Base-by-base conservation (phyloP, 1,284 basidiomycete genomes). In the Microbotryum lychnidis-dioicae region DNA sequence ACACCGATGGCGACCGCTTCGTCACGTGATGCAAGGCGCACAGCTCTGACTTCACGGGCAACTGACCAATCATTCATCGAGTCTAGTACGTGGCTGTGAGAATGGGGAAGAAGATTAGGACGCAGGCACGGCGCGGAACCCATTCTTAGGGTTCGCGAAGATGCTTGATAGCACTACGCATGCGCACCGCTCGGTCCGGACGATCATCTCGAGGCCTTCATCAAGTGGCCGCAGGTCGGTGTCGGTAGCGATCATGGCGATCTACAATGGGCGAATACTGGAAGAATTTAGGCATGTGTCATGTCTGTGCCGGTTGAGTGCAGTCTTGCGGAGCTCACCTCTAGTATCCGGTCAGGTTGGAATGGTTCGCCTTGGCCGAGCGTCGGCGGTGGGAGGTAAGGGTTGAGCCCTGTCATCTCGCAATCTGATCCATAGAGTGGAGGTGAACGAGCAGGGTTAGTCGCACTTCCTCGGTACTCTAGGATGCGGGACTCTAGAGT, bases 171-270 rank as follows among this genome's bases (percentile, higher is more conserved):
- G n/a, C 37, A 42, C 37, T 12, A 16, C 16, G 37, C 37, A 16
- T 42, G 37, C 37, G 10, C 12, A 42, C 37, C 37, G 37, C 37
- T 42, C 70, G 3, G 80, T 80, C 42, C 71, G 70, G 55, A 82
- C 78, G 21, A 80, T 76, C 64, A 75, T 80, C 51, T 74, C 73
- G 14, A 81, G 73, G 4, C 81, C 81, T 21, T 76, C 75, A 63
- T 82, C 81, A 4, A 82, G 75, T 4, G 76, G 76, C 14, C 75
- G 70, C 25, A 82, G 69, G 9, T 77, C 69, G 2, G 77, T 78
- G 66, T 81, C 76, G 4, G 81, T 82, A 56, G 80, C 65, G 46
- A 77, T 75, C 68, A 53, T 72, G 2, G 75, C 75, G 67, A 76
- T 77, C 63, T 72, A 69, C 27, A 9, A 25, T 37, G 44, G 23